These are phyloP conservation scores for Paracoccidioides lutzii DNA, from an alignment of 2,329 filamentous ascomycete species.

Conservation along the genomic window DNA sequence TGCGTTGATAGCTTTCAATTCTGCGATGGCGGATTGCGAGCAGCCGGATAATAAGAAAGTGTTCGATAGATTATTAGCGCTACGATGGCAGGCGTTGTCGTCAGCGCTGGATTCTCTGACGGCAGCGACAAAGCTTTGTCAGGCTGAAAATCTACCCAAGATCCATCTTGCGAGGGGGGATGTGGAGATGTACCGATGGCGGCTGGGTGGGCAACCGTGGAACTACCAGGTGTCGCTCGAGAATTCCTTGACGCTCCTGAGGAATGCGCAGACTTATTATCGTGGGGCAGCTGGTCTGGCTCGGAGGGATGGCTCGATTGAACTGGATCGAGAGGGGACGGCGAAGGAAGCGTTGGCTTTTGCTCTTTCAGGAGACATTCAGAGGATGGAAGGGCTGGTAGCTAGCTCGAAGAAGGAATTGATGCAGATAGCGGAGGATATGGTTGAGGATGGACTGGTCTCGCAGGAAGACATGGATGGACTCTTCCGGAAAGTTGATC, in stretches of 20 bases:
- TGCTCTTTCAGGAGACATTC: slow-evolving; percentile 31
- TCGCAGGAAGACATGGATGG: slow-evolving; percentile 15
- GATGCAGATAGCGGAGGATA: slow-evolving; percentile 35
- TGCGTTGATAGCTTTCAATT: slow-evolving; percentile 42
- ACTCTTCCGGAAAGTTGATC: slow-evolving; percentile 7
- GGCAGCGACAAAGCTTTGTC: slow-evolving; percentile 39
- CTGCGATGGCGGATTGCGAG: slow-evolving; percentile 30
- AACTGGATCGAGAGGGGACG: slow-evolving; percentile 33
- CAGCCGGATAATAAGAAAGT: slow-evolving; percentile 18
- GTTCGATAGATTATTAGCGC: slow-evolving; percentile 19
- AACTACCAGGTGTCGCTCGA: slow-evolving; percentile 31
- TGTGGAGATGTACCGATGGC: slow-evolving; percentile 41
- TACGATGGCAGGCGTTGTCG: slow-evolving; percentile 42
- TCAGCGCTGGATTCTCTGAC: slow-evolving; percentile 39
- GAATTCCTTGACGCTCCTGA: slow-evolving; percentile 36
- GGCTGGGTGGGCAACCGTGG: slow-evolving; percentile 36
- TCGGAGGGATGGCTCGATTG: slow-evolving; percentile 27
- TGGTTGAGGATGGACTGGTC: slow-evolving; percentile 42
- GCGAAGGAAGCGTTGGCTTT: slow-evolving; percentile 38
- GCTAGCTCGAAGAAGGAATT: slow-evolving; percentile 25
- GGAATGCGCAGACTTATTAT: slow-evolving; percentile 47
- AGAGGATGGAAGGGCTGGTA: slow-evolving; percentile 28
- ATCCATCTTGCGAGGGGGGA: slow-evolving; percentile 45
- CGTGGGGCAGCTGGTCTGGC: slow-evolving; percentile 37
- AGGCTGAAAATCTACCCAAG: slow-evolving; percentile 37